phyloP scores from a whole-genome alignment of 345 rosid genomes.

The Murraya paniculata region DNA sequence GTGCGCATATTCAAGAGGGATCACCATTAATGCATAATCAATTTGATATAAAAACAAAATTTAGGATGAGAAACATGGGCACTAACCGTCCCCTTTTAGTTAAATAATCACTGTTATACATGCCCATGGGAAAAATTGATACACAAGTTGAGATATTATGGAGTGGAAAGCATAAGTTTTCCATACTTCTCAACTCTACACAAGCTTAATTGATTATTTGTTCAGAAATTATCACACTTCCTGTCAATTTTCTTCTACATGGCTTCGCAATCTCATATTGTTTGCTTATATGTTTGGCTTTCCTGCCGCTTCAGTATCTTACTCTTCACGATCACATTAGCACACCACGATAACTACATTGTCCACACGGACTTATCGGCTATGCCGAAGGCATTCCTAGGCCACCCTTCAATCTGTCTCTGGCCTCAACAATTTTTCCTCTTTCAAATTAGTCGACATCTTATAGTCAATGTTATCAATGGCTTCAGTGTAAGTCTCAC shows the following conservation, averaged over 20 bases:
- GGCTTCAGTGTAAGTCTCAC: conserved; percentile 47
- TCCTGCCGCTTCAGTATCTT: conserved; percentile 11
- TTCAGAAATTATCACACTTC: not conserved
- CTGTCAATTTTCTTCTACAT: conserved; percentile 1
- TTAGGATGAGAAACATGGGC: too few relatives aligned
- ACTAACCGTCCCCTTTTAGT: too few relatives aligned
- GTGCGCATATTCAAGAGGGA: too few relatives aligned
- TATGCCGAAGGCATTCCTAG: conserved; percentile 41
- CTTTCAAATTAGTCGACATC: conserved; percentile 29
- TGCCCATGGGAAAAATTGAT: not conserved
- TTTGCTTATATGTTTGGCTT: conserved; percentile 5
- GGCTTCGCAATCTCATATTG: conserved; percentile 4
- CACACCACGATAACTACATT: conserved; percentile 33
- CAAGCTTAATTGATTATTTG: conserved; percentile 1
- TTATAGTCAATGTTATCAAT: conserved; percentile 40
- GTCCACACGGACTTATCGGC: conserved; percentile 41
- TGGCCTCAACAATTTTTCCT: not conserved
- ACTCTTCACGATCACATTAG: not conserved
- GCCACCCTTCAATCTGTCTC: conserved; percentile 27
- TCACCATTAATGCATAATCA: too few relatives aligned
- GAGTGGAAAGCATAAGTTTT: conserved; percentile 3
- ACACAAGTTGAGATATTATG: not conserved
- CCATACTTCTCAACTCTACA: conserved; percentile 17
- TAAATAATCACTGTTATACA: too few relatives aligned
- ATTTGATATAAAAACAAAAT: too few relatives aligned